Base-by-base conservation (phyloP, 805 yeast genomes). In the Scheffersomyces coipomensis region DNA sequence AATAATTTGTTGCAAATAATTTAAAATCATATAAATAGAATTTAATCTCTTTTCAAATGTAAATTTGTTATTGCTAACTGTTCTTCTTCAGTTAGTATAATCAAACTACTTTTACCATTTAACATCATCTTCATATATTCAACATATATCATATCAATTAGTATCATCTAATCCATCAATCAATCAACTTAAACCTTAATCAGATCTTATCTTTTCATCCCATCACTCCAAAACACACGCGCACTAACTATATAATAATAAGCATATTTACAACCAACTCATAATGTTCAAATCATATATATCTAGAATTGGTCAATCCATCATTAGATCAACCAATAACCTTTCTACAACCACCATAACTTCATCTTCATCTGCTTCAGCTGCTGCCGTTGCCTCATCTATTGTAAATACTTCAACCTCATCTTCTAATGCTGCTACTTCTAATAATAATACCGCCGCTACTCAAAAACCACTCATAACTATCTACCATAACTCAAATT, bases 401-500 rank as follows among this genome's bases (percentile, higher is more conserved):
- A 18, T 18, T 15, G 23, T 9, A 7, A 21, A 21, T 21, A 13
- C 30, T 8, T 13, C 6, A 13, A 13, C 30, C 5, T 13, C 6
- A 13, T 13, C 18, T 13, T 13, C 18, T 5, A 25, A 10, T n/a
- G 11, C 11, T 10, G 6, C 29, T 8, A n/a, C 6, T 25, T 5
- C 9, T 25, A 9, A 9, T n/a, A 10, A 9, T 7, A n/a, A 5
- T 9, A 8, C 9, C 5, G 11, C 6, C 11, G 11, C 29, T n/a
- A n/a, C 18, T 27, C 3, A 6, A 5, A 5, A 27, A 27, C 30
- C 30, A 27, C 18, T n/a, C 5, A 44, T 46, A 10, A 42, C 48
- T 8, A 42, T 62, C 35, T 63, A 60, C 50, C 68, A 64, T 53
- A 55, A 61, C 46, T 36, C 66, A 19, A 42, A 52, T 32, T 53